Conservation (phyloP, 2,329 filamentous ascomycete species). For the Graphium sp. region DNA sequence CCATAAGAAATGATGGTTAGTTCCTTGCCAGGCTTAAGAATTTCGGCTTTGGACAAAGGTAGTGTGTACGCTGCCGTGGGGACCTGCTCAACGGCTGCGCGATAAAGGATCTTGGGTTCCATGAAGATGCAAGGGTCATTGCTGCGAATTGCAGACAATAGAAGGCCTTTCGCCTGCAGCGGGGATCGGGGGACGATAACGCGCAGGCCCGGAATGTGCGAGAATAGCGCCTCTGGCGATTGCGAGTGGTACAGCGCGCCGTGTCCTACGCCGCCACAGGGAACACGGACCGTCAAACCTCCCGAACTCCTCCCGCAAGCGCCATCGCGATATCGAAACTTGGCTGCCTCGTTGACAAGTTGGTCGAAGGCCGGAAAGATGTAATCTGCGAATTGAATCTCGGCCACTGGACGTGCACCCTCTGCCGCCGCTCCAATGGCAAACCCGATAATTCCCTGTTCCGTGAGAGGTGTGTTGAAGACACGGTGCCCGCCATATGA, state of each 20-base stretch:
- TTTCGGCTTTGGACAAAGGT: constrained; percentile 70
- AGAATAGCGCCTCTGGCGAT: constrained; percentile 76
- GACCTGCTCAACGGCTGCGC: constrained; percentile 82
- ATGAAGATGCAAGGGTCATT: constrained; percentile 85
- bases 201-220: constrained; percentile 69
- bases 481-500: constrained; percentile 79
- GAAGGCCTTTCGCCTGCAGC: constrained; percentile 71
- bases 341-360: constrained; percentile 83
- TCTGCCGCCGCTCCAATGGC: constrained; percentile 80
- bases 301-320: constrained; percentile 43
- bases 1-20: constrained; percentile 80
- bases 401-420: constrained; percentile 82
- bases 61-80: constrained; percentile 67
- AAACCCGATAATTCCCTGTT: constrained; percentile 91
- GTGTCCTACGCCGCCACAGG: constrained; percentile 76
- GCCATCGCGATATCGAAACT: constrained; percentile 65
- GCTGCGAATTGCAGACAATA: constrained; percentile 59
- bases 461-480: constrained; percentile 89
- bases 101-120: constrained; percentile 87
- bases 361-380: constrained; percentile 88
- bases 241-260: constrained; percentile 81
- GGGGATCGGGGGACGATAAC: constrained; percentile 80
- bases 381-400: constrained; percentile 94
- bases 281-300: constrained; percentile 78
- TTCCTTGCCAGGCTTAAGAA: constrained; percentile 64